Conservation (phyloP, 2,329 filamentous ascomycete species). For the Fusarium sp. region DNA sequence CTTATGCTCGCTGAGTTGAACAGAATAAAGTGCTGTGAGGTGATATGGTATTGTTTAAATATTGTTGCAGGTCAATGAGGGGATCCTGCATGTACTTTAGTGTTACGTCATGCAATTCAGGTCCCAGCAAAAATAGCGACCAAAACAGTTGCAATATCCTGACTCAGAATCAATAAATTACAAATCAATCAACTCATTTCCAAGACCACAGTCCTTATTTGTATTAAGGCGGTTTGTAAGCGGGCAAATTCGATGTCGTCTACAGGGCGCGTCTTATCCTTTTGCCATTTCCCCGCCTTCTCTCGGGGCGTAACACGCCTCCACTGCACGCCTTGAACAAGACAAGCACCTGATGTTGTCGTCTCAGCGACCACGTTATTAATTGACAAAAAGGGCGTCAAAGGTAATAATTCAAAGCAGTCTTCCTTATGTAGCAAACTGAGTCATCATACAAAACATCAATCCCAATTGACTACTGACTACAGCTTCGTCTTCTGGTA, state of each 20-base stretch:
- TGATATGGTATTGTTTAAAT: neutral
- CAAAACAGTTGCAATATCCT: neutral
- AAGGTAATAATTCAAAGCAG: neutral
- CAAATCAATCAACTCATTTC: neutral
- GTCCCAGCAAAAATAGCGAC: too few relatives aligned
- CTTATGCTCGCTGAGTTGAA: neutral
- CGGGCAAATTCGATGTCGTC: neutral
- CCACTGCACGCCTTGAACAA: neutral
- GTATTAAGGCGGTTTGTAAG: neutral
- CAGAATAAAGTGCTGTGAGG: neutral
- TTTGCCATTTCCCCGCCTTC: neutral
- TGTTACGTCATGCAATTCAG: neutral
- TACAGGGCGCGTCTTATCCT: neutral
- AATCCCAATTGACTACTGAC: too few relatives aligned
- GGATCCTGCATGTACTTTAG: neutral
- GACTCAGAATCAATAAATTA: neutral
- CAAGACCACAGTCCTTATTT: neutral
- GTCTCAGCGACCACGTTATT: neutral
- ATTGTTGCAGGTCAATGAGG: neutral
- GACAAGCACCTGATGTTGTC: neutral
- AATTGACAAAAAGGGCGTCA: neutral
- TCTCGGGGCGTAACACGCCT: neutral
- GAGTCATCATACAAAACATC: neutral
- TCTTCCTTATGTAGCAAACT: neutral
- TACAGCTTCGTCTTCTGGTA: slow-evolving; percentile 7